A percentile compares a stretch with the other conserved stretches of the same genome.
phyloP scores from a whole-genome alignment of 495 filamentous ascomycete genomes.

The Xylaria scruposa region DNA sequence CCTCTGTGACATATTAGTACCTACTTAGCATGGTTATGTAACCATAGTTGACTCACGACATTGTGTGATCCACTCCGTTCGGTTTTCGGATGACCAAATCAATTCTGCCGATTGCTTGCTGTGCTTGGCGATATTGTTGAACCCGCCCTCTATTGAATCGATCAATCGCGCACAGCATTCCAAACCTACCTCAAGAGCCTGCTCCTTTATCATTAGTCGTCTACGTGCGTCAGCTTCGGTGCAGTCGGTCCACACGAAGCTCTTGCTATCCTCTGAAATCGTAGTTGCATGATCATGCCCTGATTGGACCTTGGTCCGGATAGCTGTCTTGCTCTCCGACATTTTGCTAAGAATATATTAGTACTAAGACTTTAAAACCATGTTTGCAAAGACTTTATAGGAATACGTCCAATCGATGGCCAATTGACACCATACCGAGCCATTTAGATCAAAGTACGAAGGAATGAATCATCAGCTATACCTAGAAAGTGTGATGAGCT shows the following conservation, averaged over 20 bases:
- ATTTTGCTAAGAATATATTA: not conserved
- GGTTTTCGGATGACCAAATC: constrained; percentile 10
- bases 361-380: not conserved
- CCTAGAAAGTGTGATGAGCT: not conserved
- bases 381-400: not conserved
- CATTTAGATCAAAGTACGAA: not conserved
- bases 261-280: not conserved
- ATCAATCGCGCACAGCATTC: not conserved
- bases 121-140: not conserved
- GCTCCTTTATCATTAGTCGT: constrained; percentile 16
- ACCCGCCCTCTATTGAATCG: not conserved
- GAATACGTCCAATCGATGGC: not conserved
- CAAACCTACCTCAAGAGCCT: constrained; percentile 5
- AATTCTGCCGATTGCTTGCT: constrained; percentile 2
- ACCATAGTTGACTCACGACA: constrained; percentile 11
- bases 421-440: not conserved
- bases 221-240: not conserved
- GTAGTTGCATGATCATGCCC: not conserved
- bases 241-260: not conserved
- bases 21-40: not conserved
- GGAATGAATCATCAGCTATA: not conserved
- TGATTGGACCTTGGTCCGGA: not conserved
- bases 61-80: constrained; percentile 11
- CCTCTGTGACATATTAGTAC: not conserved
- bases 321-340: not conserved